A percentile compares a stretch with the other conserved stretches of the same genome.
Evolutionary conservation across 2,329 filamentous ascomycete genomes (phyloP).

Genomic region (Cladophialophora yegresii): DNA sequence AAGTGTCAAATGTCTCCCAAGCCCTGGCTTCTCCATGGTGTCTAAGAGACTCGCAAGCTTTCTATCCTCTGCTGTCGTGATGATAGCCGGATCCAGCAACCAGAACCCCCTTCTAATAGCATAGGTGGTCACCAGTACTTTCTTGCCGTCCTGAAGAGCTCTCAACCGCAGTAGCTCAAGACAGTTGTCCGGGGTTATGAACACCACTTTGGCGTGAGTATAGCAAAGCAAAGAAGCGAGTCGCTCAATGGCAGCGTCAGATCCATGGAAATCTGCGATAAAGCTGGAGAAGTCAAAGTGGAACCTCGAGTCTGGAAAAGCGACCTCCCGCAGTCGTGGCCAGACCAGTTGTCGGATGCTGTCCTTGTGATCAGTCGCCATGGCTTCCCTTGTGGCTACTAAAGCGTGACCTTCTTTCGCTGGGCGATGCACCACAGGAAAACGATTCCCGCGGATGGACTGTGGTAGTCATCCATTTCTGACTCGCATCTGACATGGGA

Average conservation of each 20-base stretch:
- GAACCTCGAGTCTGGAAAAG: conserved; percentile 49
- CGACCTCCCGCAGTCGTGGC: conserved; percentile 43
- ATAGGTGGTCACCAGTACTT: conserved; percentile 48
- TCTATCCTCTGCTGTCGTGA: conserved; percentile 38
- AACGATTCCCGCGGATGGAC: neutral
- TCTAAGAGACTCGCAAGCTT: conserved; percentile 45
- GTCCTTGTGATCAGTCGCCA: conserved; percentile 19
- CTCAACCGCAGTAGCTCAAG: conserved; percentile 46
- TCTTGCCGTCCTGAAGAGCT: conserved; percentile 48
- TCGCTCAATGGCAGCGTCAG: conserved; percentile 40
- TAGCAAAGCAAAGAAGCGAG: conserved; percentile 43
- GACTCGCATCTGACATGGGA: neutral
- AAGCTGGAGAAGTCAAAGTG: conserved; percentile 49
- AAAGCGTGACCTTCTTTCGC: neutral
- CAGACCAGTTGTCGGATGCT: conserved; percentile 38
- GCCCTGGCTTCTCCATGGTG: conserved; percentile 46
- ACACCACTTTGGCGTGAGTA: conserved; percentile 40
- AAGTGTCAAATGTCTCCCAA: conserved; percentile 43
- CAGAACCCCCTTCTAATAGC: conserved; percentile 48
- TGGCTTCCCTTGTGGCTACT: neutral
- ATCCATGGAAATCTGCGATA: conserved; percentile 48
- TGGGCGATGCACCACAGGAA: neutral
- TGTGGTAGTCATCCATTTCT: neutral
- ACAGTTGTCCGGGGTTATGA: conserved; percentile 50
- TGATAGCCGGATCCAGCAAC: conserved; percentile 44